A percentile compares a stretch with the other conserved stretches of the same genome.
phyloP scores from a whole-genome alignment of 1,139 yeast species.

The Kodamaea ohmeri region DNA sequence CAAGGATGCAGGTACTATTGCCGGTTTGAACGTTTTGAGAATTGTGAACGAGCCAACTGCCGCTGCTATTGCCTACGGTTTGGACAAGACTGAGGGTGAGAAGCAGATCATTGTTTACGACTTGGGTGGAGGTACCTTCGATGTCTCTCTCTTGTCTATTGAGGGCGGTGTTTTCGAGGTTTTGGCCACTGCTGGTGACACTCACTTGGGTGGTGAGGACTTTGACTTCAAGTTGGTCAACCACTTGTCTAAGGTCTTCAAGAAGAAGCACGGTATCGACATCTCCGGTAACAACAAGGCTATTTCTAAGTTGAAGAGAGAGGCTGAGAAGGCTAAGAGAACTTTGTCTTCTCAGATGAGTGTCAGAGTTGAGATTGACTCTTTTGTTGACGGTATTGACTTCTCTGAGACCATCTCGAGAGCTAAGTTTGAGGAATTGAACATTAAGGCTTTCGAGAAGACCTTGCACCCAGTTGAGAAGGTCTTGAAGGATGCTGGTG shows the following conservation, averaged over 20 bases:
- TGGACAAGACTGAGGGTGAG: slow-evolving; percentile 68
- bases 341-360: slow-evolving; percentile 88
- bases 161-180: slow-evolving; percentile 56
- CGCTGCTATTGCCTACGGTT: slow-evolving; percentile 96
- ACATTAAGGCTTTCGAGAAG: slow-evolving; percentile 81
- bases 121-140: slow-evolving; percentile 57
- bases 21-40: slow-evolving; percentile 91
- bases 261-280: slow-evolving; percentile 84
- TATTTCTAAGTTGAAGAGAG: slow-evolving; percentile 86
- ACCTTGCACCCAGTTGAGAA: slow-evolving; percentile 92
- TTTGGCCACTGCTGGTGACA: slow-evolving; percentile 53
- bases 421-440: slow-evolving; percentile 93
- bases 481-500: slow-evolving; percentile 85
- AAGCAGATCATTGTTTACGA: slow-evolving; percentile 51
- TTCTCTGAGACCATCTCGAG: slow-evolving; percentile 89
- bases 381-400: slow-evolving; percentile 93
- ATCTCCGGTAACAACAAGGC: slow-evolving; percentile 74
- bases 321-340: slow-evolving; percentile 96
- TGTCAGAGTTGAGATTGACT: slow-evolving; percentile 89
- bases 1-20: slow-evolving; percentile 95
- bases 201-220: slow-evolving; percentile 82
- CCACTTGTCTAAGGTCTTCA: slow-evolving; percentile 80
- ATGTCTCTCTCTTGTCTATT: slow-evolving; percentile 49
- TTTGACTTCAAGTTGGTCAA: slow-evolving; percentile 86
- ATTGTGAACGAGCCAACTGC: slow-evolving; percentile 98